Conservation (phyloP, 169 alveolate species). For the Eimeria acervulina region DNA sequence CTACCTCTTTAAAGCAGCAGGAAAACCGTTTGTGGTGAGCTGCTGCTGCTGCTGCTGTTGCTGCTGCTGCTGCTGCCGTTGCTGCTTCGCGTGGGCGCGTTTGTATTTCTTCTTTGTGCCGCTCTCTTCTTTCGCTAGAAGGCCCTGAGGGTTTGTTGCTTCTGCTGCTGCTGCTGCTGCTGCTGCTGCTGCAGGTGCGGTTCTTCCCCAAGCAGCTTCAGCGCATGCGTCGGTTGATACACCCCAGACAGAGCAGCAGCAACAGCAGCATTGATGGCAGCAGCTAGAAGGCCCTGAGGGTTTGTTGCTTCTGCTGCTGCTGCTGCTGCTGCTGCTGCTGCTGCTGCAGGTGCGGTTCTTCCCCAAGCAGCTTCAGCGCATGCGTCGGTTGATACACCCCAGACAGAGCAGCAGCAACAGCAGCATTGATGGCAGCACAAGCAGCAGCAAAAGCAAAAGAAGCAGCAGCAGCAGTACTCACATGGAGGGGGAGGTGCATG, state of each 20-base stretch:
- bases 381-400: neutral
- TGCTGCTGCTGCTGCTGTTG: neutral
- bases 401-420: neutral
- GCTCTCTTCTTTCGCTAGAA: neutral
- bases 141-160: neutral
- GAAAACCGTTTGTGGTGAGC: slow-evolving; percentile 72
- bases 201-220: neutral
- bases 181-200: neutral
- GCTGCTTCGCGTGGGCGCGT: neutral
- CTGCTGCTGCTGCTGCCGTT: neutral
- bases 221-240: neutral
- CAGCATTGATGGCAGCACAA: too few relatives aligned
- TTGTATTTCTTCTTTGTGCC: too few relatives aligned
- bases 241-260: neutral
- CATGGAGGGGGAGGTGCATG: too few relatives aligned
- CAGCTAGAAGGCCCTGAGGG: neutral
- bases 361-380: neutral
- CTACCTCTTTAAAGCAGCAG: slow-evolving; percentile 56
- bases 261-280: too few relatives aligned
- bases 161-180: neutral
- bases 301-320: neutral
- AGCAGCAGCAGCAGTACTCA: neutral
- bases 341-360: neutral
- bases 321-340: neutral
- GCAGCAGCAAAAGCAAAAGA: neutral